Conservation (phyloP, 768 basidiomycete genomes). For the Hygrophorus pudorinus region DNA sequence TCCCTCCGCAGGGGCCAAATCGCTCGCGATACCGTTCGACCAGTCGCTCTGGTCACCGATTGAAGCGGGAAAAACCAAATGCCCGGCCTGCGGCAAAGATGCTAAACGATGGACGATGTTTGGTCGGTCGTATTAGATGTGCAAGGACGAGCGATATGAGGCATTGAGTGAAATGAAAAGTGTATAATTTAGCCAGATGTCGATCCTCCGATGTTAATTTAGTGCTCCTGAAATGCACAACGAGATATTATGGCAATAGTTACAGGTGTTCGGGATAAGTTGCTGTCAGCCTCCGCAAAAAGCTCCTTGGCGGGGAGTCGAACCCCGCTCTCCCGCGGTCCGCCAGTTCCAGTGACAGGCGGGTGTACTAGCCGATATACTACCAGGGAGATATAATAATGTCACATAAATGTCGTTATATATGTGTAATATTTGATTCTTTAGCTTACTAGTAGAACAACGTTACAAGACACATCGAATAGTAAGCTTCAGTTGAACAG, state of each 20-base stretch:
- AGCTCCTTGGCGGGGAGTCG: constrained; percentile 17
- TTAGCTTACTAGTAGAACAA: too few relatives aligned
- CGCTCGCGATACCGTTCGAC: constrained; percentile 92
- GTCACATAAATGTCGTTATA: too few relatives aligned
- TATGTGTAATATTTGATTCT: too few relatives aligned
- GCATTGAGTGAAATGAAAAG: too few relatives aligned
- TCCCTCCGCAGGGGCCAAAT: constrained; percentile 96
- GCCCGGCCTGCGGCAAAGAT: constrained; percentile 77
- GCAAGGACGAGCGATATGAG: not conserved
- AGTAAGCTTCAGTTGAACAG: too few relatives aligned
- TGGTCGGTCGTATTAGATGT: constrained; percentile 68
- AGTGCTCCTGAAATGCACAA: too few relatives aligned
- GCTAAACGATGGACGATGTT: constrained; percentile 98
- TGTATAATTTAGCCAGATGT: too few relatives aligned
- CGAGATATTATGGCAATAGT: too few relatives aligned
- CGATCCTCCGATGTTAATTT: too few relatives aligned
- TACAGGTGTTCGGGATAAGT: too few relatives aligned
- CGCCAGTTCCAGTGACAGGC: constrained; percentile 11
- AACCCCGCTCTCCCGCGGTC: constrained; percentile 17
- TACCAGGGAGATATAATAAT: constrained; percentile 3
- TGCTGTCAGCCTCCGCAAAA: too few relatives aligned
- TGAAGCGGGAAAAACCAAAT: constrained; percentile 79
- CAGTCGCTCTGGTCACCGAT: constrained; percentile 76
- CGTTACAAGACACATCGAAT: too few relatives aligned
- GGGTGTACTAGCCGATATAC: constrained; percentile 16